These are phyloP conservation scores for Trichophyton simii DNA, from an alignment of 2,329 filamentous ascomycete genomes.

Conservation along the genomic window DNA sequence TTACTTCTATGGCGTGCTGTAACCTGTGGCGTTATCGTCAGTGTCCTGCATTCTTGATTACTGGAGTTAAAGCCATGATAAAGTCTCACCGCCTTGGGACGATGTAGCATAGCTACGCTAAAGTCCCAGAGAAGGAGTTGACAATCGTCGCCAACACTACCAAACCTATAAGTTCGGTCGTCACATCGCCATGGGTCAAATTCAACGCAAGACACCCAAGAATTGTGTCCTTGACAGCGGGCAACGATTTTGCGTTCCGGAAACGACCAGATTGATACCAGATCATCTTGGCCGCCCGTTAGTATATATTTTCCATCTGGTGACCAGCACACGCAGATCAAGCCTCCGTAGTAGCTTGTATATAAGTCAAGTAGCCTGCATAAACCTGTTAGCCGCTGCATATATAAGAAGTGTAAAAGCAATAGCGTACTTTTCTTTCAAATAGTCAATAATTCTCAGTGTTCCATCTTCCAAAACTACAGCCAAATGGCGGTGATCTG, in stretches of 20 bases:
- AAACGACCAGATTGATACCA: constrained; percentile 91
- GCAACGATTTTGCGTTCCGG: constrained; percentile 74
- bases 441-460: constrained; percentile 78
- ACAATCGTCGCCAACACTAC: constrained; percentile 89
- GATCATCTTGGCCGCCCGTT: constrained; percentile 88
- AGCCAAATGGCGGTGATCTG: constrained; percentile 73
- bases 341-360: constrained; percentile 82
- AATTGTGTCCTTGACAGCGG: constrained; percentile 86
- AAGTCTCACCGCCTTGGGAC: constrained; percentile 64
- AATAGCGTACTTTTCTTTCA: constrained; percentile 64
- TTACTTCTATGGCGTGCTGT: constrained; percentile 30
- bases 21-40: constrained; percentile 19
- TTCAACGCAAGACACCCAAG: constrained; percentile 84
- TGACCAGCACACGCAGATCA: constrained; percentile 93
- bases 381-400: constrained; percentile 6
- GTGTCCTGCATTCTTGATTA: neutral
- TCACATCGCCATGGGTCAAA: constrained; percentile 98
- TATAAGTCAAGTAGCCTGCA: constrained; percentile 70
- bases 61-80: constrained; percentile 8
- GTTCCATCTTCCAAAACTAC: constrained; percentile 86
- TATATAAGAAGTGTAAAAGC: neutral
- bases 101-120: constrained; percentile 87
- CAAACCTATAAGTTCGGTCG: constrained; percentile 87
- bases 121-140: constrained; percentile 92
- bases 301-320: constrained; percentile 93